A percentile compares a stretch with the other conserved stretches of the same genome.
Evolutionary conservation across 176 grass and related monocot genomes (phyloP).

Genomic region (Canna indica): DNA sequence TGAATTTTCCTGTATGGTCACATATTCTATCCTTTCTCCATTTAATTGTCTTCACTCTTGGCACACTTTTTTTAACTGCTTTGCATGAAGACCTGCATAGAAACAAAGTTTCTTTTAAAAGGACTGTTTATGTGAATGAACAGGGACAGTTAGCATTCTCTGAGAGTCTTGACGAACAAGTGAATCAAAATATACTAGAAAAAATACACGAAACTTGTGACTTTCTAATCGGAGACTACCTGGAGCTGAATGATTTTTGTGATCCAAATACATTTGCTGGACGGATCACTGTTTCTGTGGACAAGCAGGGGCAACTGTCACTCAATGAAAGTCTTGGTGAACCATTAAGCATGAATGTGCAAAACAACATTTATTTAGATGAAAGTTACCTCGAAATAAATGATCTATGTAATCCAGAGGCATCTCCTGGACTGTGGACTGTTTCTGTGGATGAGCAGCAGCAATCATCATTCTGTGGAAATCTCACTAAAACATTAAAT

Average conservation of each 20-base stretch:
- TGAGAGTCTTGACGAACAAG: not conserved
- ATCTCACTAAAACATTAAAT: slow-evolving; percentile 1
- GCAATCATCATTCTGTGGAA: not conserved
- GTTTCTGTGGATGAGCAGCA: slow-evolving; percentile 1
- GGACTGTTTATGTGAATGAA: slow-evolving; percentile 5
- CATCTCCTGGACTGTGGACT: slow-evolving; percentile 7
- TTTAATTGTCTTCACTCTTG: not conserved
- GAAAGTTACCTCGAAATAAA: not conserved
- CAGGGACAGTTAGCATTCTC: not conserved
- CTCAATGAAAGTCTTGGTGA: not conserved
- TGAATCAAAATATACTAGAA: slow-evolving; percentile 13
- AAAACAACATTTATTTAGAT: not conserved
- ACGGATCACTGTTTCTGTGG: not conserved
- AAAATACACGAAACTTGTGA: slow-evolving; percentile 8
- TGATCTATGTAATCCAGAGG: slow-evolving; percentile 23
- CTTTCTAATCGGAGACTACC: slow-evolving; percentile 23
- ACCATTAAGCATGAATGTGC: not conserved
- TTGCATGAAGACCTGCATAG: not conserved
- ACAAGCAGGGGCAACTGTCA: not conserved
- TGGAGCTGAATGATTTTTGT: slow-evolving; percentile 39
- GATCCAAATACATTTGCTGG: not conserved
- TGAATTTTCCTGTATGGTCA: not conserved
- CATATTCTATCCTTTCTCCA: not conserved
- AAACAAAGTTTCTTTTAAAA: not conserved
- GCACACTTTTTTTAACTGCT: not conserved